Base-by-base conservation (phyloP, 768 basidiomycete species). In the Hypholoma sublateritium region DNA sequence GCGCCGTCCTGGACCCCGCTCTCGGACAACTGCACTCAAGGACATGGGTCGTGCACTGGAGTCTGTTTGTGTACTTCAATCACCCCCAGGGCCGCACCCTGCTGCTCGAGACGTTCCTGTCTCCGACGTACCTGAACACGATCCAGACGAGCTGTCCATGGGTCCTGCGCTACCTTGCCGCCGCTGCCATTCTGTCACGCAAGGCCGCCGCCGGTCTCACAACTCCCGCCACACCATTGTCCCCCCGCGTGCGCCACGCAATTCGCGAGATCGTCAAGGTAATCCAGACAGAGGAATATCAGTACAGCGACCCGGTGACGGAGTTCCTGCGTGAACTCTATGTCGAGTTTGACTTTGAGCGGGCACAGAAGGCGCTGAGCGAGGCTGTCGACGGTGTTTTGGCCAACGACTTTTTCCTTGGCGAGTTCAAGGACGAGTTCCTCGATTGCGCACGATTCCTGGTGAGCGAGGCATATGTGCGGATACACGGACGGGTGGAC, bases 41-140 rank as follows among this genome's bases (percentile, higher is more conserved):
- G 57, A 93, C 95, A 17, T 98, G 96, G 95, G 83, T 96, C 58
- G 86, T 93, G 6, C 97, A 98, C 74, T 99, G 96, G 97, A 92
- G 90, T 1, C 86, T 99, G 48, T 98, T 98, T 72, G 94, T 98
- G 55, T 98, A 96, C 77, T 99, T 95, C 80, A 98, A 97, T 77
- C 93, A 98, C 73, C 86, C 87, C 0, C 86, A 95, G 64, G 95
- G 93, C 24, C 87, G 95, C 41, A 91, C 91, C 0, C 85, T 93
- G 16, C 87, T 98, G 56, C 88, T 99, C 63, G 97, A 98, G 69
- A 93, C 92, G 0, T 99, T 98, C 87, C 88, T 98, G 69, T 83
- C 91, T 17, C 95, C 95, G 1, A 91, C 91, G 0, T 98, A 98
- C 79, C 89, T 99, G 71, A 97, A 98, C 77, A 98, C 97, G 12